phyloP scores from a whole-genome alignment of 2,329 filamentous ascomycete genomes.

The Fusarium sacchari region DNA sequence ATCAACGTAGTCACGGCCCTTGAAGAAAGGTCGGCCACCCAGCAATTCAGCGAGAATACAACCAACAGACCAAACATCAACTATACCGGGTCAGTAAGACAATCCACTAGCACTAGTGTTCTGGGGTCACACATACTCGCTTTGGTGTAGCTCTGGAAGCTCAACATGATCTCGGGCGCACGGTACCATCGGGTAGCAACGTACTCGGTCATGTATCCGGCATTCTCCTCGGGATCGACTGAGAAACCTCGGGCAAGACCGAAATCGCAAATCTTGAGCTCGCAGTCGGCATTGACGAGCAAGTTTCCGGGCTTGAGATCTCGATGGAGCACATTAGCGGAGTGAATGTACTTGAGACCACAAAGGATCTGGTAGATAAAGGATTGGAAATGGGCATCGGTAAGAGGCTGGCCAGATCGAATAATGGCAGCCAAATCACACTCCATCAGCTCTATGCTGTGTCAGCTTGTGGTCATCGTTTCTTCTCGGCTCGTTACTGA shows the following conservation, averaged over 20 bases:
- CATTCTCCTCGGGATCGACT: constrained; percentile 96
- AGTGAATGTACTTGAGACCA: constrained; percentile 99
- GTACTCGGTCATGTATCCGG: constrained; percentile 99
- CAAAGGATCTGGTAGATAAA: constrained; percentile 99
- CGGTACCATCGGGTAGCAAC: constrained; percentile 96
- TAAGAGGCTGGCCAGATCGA: constrained; percentile 93
- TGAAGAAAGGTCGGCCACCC: constrained; percentile 97
- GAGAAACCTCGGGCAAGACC: constrained; percentile 96
- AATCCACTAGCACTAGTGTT: neutral
- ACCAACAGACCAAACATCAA: constrained; percentile 99
- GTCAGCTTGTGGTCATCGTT: constrained; percentile 31
- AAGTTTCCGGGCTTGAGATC: constrained; percentile 97
- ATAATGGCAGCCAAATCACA: constrained; percentile 98
- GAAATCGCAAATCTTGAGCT: constrained; percentile 99
- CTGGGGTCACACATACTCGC: constrained; percentile 77
- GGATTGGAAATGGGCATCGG: constrained; percentile 98
- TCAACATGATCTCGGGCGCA: constrained; percentile 98
- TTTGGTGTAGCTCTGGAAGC: constrained; percentile 99
- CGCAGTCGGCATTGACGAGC: constrained; percentile 97
- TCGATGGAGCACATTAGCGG: constrained; percentile 95
- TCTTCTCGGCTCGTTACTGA: constrained; percentile 54
- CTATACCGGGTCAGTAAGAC: constrained; percentile 58
- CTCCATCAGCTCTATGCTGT: constrained; percentile 88
- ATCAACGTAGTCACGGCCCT: constrained; percentile 98
- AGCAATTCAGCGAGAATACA: constrained; percentile 97